Percentiles rank a stretch among this genome's conserved stretches.
Conservation (phyloP, 169 alveolate genomes). For the Plasmodium relictum region DNA sequence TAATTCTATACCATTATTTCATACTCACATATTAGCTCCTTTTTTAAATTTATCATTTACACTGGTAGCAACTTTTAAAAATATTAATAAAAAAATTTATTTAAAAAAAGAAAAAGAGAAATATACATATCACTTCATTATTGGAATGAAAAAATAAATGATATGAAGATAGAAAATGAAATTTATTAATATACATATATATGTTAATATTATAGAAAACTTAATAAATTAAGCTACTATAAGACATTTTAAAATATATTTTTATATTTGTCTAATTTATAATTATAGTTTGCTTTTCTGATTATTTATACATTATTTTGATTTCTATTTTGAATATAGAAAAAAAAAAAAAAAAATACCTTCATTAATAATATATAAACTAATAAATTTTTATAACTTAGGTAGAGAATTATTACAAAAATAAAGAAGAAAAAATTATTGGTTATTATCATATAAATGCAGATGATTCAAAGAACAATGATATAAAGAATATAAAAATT, state of each 20-base stretch:
- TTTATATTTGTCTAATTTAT: too few relatives aligned
- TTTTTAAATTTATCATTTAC: conserved; percentile 66
- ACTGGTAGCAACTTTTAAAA: conserved; percentile 23
- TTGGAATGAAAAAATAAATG: too few relatives aligned
- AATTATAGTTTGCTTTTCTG: too few relatives aligned
- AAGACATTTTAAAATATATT: too few relatives aligned
- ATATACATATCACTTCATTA: too few relatives aligned
- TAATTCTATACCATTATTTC: conserved; percentile 62
- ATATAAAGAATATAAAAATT: conserved; percentile 59
- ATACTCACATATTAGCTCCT: conserved; percentile 58
- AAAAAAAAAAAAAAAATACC: not conserved
- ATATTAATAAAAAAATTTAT: not conserved
- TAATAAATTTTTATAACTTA: not conserved
- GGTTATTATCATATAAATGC: conserved; percentile 60
- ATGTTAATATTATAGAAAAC: too few relatives aligned
- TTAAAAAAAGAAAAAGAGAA: not conserved
- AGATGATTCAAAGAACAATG: conserved; percentile 48
- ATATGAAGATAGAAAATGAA: not conserved
- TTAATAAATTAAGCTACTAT: too few relatives aligned
- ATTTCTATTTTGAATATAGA: not conserved
- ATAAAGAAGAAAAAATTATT: conserved; percentile 37
- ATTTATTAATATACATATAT: too few relatives aligned
- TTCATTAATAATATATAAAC: not conserved
- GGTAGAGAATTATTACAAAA: conserved; percentile 69
- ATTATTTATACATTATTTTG: not conserved